phyloP scores from a whole-genome alignment of 2,329 filamentous ascomycete species.

The Cladosporium phlei region DNA sequence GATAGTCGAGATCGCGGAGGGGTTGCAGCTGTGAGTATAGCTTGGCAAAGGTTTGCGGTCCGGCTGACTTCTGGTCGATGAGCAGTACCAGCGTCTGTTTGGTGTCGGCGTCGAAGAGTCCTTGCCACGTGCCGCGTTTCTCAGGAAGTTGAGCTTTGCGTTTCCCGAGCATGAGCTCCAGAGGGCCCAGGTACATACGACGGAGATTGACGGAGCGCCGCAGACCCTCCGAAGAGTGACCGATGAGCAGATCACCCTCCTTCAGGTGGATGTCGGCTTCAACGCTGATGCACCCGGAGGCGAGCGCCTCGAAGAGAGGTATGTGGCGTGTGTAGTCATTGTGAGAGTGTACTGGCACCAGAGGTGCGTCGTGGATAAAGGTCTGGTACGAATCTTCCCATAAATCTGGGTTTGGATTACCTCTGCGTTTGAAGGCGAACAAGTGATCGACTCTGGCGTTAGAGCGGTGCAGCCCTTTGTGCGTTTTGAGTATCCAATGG shows the following conservation, averaged over 20 bases:
- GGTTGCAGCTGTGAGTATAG: conserved; percentile 38
- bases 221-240: conserved; percentile 47
- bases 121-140: background rate
- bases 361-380: conserved; percentile 36
- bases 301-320: conserved; percentile 52
- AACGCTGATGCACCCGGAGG: conserved; percentile 51
- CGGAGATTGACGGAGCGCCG: conserved; percentile 45
- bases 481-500: background rate
- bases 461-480: background rate
- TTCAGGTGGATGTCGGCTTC: conserved; percentile 57
- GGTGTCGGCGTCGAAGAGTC: background rate
- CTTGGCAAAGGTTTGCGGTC: background rate
- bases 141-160: background rate
- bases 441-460: background rate
- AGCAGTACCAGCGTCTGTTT: background rate
- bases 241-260: conserved; percentile 47
- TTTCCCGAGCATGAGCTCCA: conserved; percentile 52
- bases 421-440: background rate
- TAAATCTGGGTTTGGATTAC: background rate
- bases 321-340: conserved; percentile 56
- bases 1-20: conserved; percentile 46
- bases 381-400: background rate
- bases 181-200: conserved; percentile 50
- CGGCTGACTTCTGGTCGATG: background rate
- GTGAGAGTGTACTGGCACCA: conserved; percentile 55